Evolutionary conservation across 2,329 filamentous ascomycete species (phyloP).

Genomic region (Calonectria montana): DNA sequence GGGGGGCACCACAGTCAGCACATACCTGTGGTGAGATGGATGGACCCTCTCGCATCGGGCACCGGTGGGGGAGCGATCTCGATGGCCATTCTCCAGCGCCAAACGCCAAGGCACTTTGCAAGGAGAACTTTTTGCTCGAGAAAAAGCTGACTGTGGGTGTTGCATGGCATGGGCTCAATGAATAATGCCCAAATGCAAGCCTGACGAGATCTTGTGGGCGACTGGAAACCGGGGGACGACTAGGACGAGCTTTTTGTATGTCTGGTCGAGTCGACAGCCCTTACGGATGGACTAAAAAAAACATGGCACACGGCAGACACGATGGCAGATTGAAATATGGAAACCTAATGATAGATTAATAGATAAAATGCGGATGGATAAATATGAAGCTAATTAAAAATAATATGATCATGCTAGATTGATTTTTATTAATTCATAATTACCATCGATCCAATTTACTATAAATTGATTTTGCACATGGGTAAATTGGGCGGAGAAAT

Average conservation of each 20-base stretch:
- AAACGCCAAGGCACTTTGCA: slow-evolving; percentile 11
- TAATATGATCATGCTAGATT: no score
- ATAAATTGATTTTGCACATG: no score
- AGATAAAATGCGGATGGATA: no score
- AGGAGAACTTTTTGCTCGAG: slow-evolving; percentile 14
- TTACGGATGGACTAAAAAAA: no score
- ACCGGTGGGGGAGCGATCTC: slow-evolving; percentile 10
- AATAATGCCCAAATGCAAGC: slow-evolving; percentile 1
- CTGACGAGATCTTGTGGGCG: not conserved
- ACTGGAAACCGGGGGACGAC: not conserved
- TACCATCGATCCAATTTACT: no score
- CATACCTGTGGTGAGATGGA: slow-evolving; percentile 12
- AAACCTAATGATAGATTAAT: no score
- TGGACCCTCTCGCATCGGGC: slow-evolving; percentile 27
- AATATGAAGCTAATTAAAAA: no score
- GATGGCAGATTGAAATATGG: no score
- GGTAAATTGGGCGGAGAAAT: no score
- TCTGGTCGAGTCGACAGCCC: not conserved
- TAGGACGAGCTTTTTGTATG: not conserved
- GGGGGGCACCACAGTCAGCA: slow-evolving; percentile 17
- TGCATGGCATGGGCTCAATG: slow-evolving; percentile 21
- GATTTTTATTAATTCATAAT: no score
- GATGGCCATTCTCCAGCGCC: not conserved
- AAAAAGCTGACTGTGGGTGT: slow-evolving; percentile 6
- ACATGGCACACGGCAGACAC: no score